Conservation (phyloP, 1,284 basidiomycete species). For the Cyathus olla region DNA sequence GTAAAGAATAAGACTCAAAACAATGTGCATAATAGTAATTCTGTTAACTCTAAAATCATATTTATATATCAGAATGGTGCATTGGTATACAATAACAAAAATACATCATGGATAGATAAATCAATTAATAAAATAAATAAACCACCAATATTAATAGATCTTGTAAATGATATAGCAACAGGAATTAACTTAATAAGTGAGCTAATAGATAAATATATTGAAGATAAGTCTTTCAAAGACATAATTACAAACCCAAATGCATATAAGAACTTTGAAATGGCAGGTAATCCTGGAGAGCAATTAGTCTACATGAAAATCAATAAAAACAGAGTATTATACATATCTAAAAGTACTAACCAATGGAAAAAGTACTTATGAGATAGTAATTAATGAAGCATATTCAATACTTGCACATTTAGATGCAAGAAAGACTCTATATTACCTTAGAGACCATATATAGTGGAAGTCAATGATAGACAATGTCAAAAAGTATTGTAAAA, state of each 20-base stretch:
- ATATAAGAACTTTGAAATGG: conserved; percentile 36
- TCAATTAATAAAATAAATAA: too few relatives aligned
- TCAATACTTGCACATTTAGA: conserved; percentile 41
- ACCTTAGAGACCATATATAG: conserved; percentile 36
- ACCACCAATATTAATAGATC: too few relatives aligned
- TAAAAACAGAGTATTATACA: conserved; percentile 32
- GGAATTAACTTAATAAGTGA: conserved; percentile 14
- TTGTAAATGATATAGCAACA: conserved; percentile 1
- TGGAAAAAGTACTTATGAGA: conserved; percentile 18
- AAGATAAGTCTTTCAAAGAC: conserved; percentile 30
- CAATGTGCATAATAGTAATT: too few relatives aligned
- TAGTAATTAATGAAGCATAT: conserved; percentile 38
- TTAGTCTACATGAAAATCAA: conserved; percentile 32
- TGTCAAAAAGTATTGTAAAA: conserved; percentile 22
- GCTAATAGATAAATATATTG: conserved; percentile 17
- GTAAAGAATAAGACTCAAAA: too few relatives aligned
- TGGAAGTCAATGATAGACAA: conserved; percentile 38
- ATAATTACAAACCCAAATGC: conserved; percentile 29
- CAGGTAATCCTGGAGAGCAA: too few relatives aligned
- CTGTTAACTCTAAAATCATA: too few relatives aligned
- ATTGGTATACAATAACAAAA: too few relatives aligned
- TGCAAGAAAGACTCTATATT: conserved; percentile 32
- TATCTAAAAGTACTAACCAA: conserved; percentile 28
- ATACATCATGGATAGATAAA: too few relatives aligned
- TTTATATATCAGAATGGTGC: too few relatives aligned